Percentiles rank a stretch among this genome's conserved stretches.
Evolutionary conservation across 179 eudicot genomes (phyloP).

Genomic region (Amaranthus tricolor): DNA sequence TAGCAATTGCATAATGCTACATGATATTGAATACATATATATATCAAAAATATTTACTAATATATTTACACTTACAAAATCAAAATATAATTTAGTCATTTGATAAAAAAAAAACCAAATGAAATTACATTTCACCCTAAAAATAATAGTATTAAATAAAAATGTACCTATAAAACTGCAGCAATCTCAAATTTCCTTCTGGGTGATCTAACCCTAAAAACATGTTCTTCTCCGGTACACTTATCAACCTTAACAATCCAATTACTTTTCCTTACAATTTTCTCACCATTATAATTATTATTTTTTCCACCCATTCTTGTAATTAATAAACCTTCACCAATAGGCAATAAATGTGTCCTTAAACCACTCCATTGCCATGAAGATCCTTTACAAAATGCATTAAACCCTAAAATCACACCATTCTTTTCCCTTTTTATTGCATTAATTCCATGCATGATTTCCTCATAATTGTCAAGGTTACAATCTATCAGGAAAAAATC

Average conservation of each 20-base stretch:
- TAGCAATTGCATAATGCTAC: not conserved
- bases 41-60: slow-evolving; percentile 4
- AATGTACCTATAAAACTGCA: not conserved
- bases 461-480: slow-evolving; percentile 24
- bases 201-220: slow-evolving; percentile 34
- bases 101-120: slow-evolving; percentile 9
- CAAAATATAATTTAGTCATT: slow-evolving; percentile 18
- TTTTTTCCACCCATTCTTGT: slow-evolving; percentile 24
- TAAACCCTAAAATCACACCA: slow-evolving; percentile 30
- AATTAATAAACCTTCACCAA: slow-evolving; percentile 35
- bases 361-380: slow-evolving; percentile 40
- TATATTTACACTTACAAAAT: slow-evolving; percentile 17
- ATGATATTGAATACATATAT: not conserved
- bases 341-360: slow-evolving; percentile 38
- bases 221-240: slow-evolving; percentile 42
- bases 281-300: slow-evolving; percentile 8
- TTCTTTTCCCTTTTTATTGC: slow-evolving; percentile 12
- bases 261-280: slow-evolving; percentile 27
- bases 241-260: slow-evolving; percentile 41
- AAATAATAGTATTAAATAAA: not conserved
- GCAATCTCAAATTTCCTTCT: slow-evolving; percentile 30
- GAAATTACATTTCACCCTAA: not conserved
- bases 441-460: slow-evolving; percentile 19
- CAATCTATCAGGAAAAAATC: slow-evolving; percentile 32
- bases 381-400: slow-evolving; percentile 34